Base-by-base conservation (phyloP, 768 basidiomycete species). In the Hypholoma fasciculare region DNA sequence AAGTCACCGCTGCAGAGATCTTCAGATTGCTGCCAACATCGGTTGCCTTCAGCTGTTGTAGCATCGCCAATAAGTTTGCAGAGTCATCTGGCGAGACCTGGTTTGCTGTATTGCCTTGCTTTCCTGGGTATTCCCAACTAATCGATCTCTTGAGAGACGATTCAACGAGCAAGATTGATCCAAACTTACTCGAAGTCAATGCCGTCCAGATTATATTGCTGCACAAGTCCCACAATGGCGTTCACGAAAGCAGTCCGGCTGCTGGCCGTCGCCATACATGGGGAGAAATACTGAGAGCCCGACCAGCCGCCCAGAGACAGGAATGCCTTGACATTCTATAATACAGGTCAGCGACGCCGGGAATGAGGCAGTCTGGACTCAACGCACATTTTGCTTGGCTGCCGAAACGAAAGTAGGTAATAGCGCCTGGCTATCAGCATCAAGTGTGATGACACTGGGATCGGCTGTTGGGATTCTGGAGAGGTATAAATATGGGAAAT, bases 61-160 rank as follows among this genome's bases (percentile, higher is more conserved):
- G 78, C 76, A 96, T 92, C 4, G 73, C 60, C 37, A 95, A 81
- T 72, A 89, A 91, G 70, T 96, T 95, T 13, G 78, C 72, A 0
- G 86, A 82, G 70, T 98, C 95, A 49, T 78, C 54, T 0, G 67
- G 55, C 4, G 78, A 77, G 54, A 85, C 75, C 0, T 65, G 69
- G 71, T 96, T 96, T 61, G 88, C 88, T 0, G 80, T 82, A 3
- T 86, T 75, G 40, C 92, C 92, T 51, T 77, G 72, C 4, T 71
- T 63, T 54, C 78, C 82, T 1, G 94, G 94, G 67, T 89, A 94
- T 72, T 96, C 94, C 93, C 93, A 95, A 64, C 79, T 80, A 38
- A 23, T 27, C 16, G 27, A n/a, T 7, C 4, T 27, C 5, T 16
- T 34, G 9, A 19, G 36, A 19, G 9, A 20, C 23, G 23, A 19